A percentile compares a stretch with the other conserved stretches of the same genome.
Conservation (phyloP, 2,329 filamentous ascomycete genomes). For the Scedosporium aurantiacum region DNA sequence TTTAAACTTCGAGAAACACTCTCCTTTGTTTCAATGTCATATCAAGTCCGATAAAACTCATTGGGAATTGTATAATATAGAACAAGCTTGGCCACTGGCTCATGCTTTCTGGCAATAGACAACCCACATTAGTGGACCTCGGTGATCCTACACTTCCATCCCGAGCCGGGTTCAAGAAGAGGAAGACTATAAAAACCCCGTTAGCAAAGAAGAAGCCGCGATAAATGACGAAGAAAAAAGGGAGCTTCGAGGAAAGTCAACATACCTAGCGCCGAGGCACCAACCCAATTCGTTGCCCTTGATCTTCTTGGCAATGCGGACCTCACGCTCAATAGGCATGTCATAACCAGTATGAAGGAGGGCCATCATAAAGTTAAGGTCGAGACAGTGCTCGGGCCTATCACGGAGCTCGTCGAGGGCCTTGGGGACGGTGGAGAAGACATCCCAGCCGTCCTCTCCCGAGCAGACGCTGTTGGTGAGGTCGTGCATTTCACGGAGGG, state of each 20-base stretch:
- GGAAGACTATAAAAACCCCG: conserved; percentile 52
- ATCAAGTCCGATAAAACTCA: background rate
- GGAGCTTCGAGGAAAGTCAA: conserved; percentile 8
- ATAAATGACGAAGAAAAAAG: background rate
- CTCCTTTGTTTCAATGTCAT: background rate
- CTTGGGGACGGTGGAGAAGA: conserved; percentile 64
- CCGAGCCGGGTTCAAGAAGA: conserved; percentile 67
- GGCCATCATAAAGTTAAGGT: conserved; percentile 92
- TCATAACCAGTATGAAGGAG: conserved; percentile 93
- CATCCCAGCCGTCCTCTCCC: conserved; percentile 65
- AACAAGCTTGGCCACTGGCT: conserved; percentile 4
- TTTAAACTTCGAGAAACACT: background rate
- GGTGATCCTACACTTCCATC: conserved; percentile 81
- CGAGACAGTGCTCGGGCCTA: conserved; percentile 83
- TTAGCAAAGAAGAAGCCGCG: conserved; percentile 22
- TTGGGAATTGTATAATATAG: background rate
- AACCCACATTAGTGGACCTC: conserved; percentile 47
- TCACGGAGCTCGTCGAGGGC: conserved; percentile 71
- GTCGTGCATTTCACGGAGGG: conserved; percentile 77
- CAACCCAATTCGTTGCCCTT: conserved; percentile 93
- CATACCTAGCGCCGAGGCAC: conserved; percentile 92
- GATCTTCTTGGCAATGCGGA: conserved; percentile 98
- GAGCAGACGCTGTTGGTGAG: conserved; percentile 76
- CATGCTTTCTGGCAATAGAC: background rate
- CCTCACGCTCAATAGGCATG: conserved; percentile 92